These are phyloP conservation scores for Elsinoe fawcettii DNA, from an alignment of 2,329 filamentous ascomycete species.

Conservation along the genomic window DNA sequence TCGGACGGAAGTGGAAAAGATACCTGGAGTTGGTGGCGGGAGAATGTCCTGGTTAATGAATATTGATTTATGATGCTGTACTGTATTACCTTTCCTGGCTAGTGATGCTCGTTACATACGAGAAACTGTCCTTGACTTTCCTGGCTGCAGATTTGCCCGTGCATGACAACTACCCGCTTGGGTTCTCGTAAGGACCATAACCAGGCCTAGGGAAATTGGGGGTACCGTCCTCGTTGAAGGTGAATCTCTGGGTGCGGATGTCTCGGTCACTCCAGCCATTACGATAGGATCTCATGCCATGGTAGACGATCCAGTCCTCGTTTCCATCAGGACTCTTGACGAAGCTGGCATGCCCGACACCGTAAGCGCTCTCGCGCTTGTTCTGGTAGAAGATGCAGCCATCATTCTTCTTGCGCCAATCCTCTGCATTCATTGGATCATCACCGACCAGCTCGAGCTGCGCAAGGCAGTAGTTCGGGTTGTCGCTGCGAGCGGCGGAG, in stretches of 20 bases:
- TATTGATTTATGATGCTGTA: background rate
- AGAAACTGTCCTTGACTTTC: no score
- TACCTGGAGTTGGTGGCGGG: background rate
- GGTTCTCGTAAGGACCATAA: slow-evolving; percentile 41
- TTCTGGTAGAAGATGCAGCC: slow-evolving; percentile 46
- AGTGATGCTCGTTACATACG: background rate
- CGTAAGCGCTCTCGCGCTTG: slow-evolving; percentile 37
- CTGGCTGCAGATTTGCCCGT: background rate
- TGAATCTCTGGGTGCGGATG: slow-evolving; percentile 43
- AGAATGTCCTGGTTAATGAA: background rate
- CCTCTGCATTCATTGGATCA: slow-evolving; percentile 42
- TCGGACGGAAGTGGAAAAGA: background rate
- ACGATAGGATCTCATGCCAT: slow-evolving; percentile 43
- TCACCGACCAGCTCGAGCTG: slow-evolving; percentile 43
- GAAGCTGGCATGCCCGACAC: slow-evolving; percentile 46
- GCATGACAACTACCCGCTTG: slow-evolving; percentile 26
- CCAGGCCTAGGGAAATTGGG: slow-evolving; percentile 43
- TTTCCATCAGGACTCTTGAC: slow-evolving; percentile 40
- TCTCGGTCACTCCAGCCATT: slow-evolving; percentile 42
- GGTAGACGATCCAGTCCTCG: slow-evolving; percentile 48
- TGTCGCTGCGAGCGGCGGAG: slow-evolving; percentile 44
- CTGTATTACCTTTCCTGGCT: background rate
- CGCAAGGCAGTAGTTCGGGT: slow-evolving; percentile 47
- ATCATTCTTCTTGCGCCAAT: slow-evolving; percentile 42
- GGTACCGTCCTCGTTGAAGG: slow-evolving; percentile 41